Evolutionary conservation across 495 filamentous ascomycete genomes (phyloP), one percentile per base, ranked within the genome.

Genomic region (Penicillium tannophilum): DNA sequence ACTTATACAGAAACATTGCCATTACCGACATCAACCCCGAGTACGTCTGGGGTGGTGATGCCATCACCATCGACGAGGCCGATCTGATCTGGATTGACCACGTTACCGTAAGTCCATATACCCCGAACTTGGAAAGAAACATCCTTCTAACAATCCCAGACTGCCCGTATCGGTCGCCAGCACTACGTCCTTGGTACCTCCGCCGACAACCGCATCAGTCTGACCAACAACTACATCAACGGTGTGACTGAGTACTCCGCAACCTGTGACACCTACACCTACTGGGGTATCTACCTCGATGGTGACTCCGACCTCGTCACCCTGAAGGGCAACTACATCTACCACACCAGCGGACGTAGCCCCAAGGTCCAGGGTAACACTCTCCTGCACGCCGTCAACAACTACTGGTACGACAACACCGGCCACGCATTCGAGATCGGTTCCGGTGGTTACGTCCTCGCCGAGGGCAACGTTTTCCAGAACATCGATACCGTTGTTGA

Each of bases 381-480:
- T 6, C 66, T 79, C 19, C 62, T 80, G 43, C 75, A 78, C 62
- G 73, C 77, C 14, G 72, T 84, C 62, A 86, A 85, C 79, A 86
- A 85, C 75, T 84, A 84, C 76, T 85, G 74, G 67, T 75, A 80
- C 63, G 71, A 76, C 58, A 79, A 74, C 66, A 60, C 70, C 41
- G 82, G 82, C 33, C 83, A 85, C 64, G 75, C 78, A 16, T 86
- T 86, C 67, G 82, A 85, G 65, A 76, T 84, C 54, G 75, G 66
- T 36, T 63, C 69, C 7, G 81, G 81, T 48, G 77, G 72, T 46
- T 76, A 76, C 61, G 78, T 83, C 45, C 72, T 86, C 6, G 82
- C 79, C 4, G 83, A 85, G 65, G 84, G 84, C n/a, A 85, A 81
- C 63, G 78, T 79, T n/a, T 85, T 86, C 74, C 75, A 83, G 70